A percentile compares a stretch with the other conserved stretches of the same genome.
These are phyloP conservation scores for Xylaria sp. DNA, from an alignment of 2,329 filamentous ascomycete species.

Conservation along the genomic window DNA sequence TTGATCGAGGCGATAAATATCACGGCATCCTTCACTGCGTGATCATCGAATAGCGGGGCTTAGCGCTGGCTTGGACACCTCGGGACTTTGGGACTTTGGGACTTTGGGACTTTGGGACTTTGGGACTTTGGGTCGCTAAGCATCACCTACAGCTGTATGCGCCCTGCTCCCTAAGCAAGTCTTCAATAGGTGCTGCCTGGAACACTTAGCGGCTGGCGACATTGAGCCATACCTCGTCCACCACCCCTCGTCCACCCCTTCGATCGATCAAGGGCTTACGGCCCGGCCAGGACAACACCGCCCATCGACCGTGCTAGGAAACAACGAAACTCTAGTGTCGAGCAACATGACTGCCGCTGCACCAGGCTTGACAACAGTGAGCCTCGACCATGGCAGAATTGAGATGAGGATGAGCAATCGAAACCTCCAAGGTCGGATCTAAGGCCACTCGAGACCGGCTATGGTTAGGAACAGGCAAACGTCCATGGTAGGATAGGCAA, in stretches of 20 bases:
- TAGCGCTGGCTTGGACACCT: conserved; percentile 8
- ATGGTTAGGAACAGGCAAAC: conserved; percentile 3
- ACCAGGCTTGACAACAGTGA: not conserved
- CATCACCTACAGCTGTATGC: conserved; percentile 22
- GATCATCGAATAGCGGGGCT: conserved; percentile 10
- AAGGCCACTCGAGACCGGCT: conserved; percentile 13
- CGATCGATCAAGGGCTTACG: not conserved
- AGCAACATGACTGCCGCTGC: not conserved
- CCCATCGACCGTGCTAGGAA: not conserved
- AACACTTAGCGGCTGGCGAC: conserved; percentile 8
- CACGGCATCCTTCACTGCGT: conserved; percentile 7
- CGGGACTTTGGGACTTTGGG: not conserved
- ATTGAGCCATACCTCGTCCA: conserved; percentile 6
- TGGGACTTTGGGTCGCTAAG: conserved; percentile 7
- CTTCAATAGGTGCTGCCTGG: conserved; percentile 1
- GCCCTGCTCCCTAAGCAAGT: conserved; percentile 10
- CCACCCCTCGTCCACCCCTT: not conserved
- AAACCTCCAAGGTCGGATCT: conserved; percentile 1
- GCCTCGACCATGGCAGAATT: not conserved
- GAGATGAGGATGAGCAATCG: not conserved
- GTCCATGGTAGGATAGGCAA: conserved; percentile 12
- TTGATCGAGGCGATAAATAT: conserved; percentile 12
- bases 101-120: not conserved
- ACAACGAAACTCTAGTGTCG: conserved; percentile 1
- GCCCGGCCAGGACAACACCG: not conserved